Evolutionary conservation across 2,329 filamentous ascomycete species (phyloP).

Genomic region (Diaporthe citri): DNA sequence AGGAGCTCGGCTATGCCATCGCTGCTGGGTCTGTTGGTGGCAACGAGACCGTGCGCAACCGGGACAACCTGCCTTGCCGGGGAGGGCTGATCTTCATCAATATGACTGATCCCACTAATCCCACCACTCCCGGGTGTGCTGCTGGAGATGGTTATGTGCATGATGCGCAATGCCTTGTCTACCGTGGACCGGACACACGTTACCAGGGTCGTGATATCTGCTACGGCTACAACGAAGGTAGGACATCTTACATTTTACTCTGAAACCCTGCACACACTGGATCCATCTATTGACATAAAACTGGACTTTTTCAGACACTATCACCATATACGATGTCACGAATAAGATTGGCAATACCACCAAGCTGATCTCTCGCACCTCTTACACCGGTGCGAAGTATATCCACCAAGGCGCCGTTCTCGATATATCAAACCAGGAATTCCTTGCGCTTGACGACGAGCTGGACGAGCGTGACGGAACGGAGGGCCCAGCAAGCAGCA

Average conservation of each 20-base stretch:
- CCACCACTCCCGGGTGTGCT: conserved; percentile 65
- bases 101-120: conserved; percentile 65
- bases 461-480: conserved; percentile 60
- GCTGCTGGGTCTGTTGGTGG: conserved; percentile 59
- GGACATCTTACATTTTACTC: accelerated
- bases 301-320: neutral
- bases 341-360: conserved; percentile 57
- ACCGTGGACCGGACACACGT: conserved; percentile 60
- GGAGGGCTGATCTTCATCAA: conserved; percentile 70
- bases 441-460: conserved; percentile 66
- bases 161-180: conserved; percentile 70
- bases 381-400: conserved; percentile 68
- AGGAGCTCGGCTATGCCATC: conserved; percentile 57
- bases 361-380: conserved; percentile 64
- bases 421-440: conserved; percentile 58
- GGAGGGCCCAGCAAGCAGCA: conserved; percentile 54
- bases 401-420: conserved; percentile 71
- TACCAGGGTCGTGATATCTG: conserved; percentile 63
- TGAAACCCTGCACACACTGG: no score
- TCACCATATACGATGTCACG: conserved; percentile 67
- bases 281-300: neutral
- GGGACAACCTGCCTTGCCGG: conserved; percentile 50
- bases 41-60: conserved; percentile 48
- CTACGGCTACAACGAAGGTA: conserved; percentile 51
- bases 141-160: conserved; percentile 70